phyloP scores from a whole-genome alignment of 1,139 yeast species.

The Pichia sp. region DNA sequence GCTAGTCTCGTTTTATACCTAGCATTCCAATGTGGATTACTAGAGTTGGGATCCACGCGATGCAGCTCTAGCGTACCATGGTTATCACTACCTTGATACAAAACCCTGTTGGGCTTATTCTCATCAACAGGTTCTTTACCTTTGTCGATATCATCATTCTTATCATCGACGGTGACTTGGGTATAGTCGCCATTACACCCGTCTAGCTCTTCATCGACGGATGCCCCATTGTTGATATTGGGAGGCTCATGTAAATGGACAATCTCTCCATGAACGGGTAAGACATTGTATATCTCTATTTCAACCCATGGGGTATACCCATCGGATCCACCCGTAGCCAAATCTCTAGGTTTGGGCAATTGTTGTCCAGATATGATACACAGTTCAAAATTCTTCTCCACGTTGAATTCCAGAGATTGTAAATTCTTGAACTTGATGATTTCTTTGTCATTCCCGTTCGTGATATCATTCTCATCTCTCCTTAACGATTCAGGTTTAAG shows the following conservation, averaged over 20 bases:
- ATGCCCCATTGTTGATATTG: no score
- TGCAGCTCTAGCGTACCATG: no score
- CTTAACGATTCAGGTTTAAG: slow-evolving; percentile 49
- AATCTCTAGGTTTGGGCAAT: slow-evolving; percentile 57
- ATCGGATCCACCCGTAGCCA: slow-evolving; percentile 38
- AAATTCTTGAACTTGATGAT: slow-evolving; percentile 11
- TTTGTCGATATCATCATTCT: no score
- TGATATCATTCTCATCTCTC: slow-evolving; percentile 21
- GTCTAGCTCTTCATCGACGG: no score
- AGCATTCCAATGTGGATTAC: slow-evolving; percentile 10
- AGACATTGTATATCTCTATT: slow-evolving; percentile 46
- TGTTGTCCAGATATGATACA: slow-evolving; percentile 78
- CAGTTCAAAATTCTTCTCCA: slow-evolving; percentile 28
- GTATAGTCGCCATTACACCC: no score
- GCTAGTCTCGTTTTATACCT: slow-evolving; percentile 33
- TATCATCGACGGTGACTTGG: no score
- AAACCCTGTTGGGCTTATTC: no score
- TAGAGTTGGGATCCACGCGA: no score
- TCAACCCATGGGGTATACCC: slow-evolving; percentile 52
- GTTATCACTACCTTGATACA: no score
- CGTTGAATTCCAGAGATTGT: slow-evolving; percentile 12
- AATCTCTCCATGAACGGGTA: slow-evolving; percentile 7
- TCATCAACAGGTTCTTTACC: no score
- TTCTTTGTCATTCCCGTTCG: slow-evolving; percentile 18
- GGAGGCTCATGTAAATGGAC: slow-evolving; percentile 2